These are phyloP conservation scores for Aaosphaeria arxii DNA, from an alignment of 2,329 filamentous ascomycete genomes.

Conservation along the genomic window DNA sequence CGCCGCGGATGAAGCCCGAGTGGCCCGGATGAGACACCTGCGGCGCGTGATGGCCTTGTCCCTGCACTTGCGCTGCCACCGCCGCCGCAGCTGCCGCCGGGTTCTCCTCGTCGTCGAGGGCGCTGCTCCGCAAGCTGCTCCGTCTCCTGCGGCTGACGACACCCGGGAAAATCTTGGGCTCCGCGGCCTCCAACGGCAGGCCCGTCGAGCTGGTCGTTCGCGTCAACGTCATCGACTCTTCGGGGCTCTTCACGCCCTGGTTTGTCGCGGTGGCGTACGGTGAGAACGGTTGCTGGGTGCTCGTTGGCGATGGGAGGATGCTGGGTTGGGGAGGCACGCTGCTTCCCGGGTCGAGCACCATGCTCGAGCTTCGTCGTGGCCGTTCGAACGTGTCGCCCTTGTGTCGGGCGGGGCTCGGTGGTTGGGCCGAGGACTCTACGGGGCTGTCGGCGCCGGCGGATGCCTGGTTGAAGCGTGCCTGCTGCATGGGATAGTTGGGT, in stretches of 20 bases:
- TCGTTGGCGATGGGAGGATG: neutral
- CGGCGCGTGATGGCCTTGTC: neutral
- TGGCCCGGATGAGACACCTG: slow-evolving; percentile 3
- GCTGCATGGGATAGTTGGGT: slow-evolving; percentile 29
- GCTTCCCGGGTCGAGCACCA: slow-evolving; percentile 22
- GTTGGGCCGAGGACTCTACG: slow-evolving; percentile 12
- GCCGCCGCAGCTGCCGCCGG: too few relatives aligned
- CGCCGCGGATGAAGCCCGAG: slow-evolving; percentile 10
- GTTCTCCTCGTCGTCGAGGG: slow-evolving; percentile 15
- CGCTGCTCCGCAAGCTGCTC: slow-evolving; percentile 24
- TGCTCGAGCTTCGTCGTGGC: slow-evolving; percentile 26
- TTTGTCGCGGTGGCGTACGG: slow-evolving; percentile 3
- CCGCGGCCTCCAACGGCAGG: slow-evolving; percentile 46
- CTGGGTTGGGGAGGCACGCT: slow-evolving; percentile 18
- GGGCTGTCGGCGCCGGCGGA: slow-evolving; percentile 15
- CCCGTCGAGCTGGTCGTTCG: slow-evolving; percentile 19
- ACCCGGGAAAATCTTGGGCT: slow-evolving; percentile 71
- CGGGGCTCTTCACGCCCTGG: slow-evolving; percentile 1
- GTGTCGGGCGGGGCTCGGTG: slow-evolving; percentile 21
- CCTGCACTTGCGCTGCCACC: neutral
- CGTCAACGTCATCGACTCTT: slow-evolving; percentile 10
- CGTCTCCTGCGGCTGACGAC: slow-evolving; percentile 53
- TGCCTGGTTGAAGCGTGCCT: slow-evolving; percentile 32
- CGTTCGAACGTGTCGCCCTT: slow-evolving; percentile 18
- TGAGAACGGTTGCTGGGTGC: neutral